These are phyloP conservation scores for Potentilla sterilis DNA, from an alignment of 306 rosid genomes.

Conservation along the genomic window DNA sequence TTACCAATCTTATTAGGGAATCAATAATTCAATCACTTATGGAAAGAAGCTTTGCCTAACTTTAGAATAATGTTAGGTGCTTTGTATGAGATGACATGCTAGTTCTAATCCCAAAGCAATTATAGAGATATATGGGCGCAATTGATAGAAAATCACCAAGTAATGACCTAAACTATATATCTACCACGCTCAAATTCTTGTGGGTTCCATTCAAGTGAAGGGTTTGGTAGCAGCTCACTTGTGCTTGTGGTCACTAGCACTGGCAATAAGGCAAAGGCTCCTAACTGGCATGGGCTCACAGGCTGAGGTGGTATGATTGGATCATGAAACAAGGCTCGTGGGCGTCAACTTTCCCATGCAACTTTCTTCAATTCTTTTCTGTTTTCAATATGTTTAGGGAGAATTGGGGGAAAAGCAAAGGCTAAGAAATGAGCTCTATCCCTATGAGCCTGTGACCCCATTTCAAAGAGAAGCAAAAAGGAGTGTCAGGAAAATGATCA, in stretches of 20 bases:
- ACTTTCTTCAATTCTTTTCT: conserved; percentile 30
- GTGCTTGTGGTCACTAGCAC: conserved; percentile 17
- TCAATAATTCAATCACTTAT: neutral
- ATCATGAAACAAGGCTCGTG: conserved; percentile 76
- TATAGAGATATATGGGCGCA: neutral
- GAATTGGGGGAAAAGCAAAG: conserved; percentile 19
- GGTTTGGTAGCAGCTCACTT: conserved; percentile 14
- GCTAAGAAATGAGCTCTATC: conserved; percentile 26
- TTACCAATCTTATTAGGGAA: neutral
- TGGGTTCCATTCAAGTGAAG: conserved; percentile 13
- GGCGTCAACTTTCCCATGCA: conserved; percentile 39
- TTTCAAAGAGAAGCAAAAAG: conserved; percentile 42
- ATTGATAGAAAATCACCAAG: conserved; percentile 2
- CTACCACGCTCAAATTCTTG: neutral
- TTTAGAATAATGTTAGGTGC: neutral
- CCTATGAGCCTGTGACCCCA: conserved; percentile 44
- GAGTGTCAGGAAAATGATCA: conserved; percentile 29
- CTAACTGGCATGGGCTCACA: conserved; percentile 53
- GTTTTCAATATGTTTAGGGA: conserved; percentile 11
- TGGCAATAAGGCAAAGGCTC: conserved; percentile 17
- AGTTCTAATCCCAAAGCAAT: conserved; percentile 10
- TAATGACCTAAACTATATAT: neutral
- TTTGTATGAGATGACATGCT: neutral
- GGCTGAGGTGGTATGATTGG: conserved; percentile 54
- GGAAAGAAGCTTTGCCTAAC: neutral